Base-by-base conservation (phyloP, 306 rosid genomes). In the Ziziphus jujuba region DNA sequence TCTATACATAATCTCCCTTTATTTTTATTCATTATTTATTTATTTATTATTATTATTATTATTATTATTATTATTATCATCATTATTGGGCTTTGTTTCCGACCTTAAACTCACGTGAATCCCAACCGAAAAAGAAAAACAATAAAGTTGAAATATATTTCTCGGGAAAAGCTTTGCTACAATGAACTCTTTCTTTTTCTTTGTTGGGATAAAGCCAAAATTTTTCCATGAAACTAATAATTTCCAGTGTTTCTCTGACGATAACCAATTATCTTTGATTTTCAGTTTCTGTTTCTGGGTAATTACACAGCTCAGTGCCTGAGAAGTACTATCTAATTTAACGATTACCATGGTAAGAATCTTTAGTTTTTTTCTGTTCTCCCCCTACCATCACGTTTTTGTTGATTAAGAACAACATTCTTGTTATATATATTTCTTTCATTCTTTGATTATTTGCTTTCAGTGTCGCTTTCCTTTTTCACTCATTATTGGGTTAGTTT, bases 401-500 rank as follows among this genome's bases (percentile, higher is more conserved):
- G 15, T 50, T 19, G 22, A 20, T 19, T 50, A 5, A 50, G 20
- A 7, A 3, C 7, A 50, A 50, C 7, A 19, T 5, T 1, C 14
- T 9, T 22, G 34, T n/a, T 45, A 14, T n/a, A n/a, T n/a, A n/a
- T n/a, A n/a, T n/a, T 28, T 45, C 13, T 22, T 66, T 43, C 51
- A 50, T 64, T 24, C 5, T 15, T 19, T 48, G 31, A 65, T 28
- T 28, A 28, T 28, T 5, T 50, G 1, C 9, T 66, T 65, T 73
- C 71, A 66, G 82, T 66, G 71, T 13, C 50, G 47, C 44, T 40
- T 33, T 67, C 9, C 22, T 45, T 59, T 40, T 38, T 8, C 55
- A 15, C 38, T 61, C 25, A 31, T 72, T 63, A 56, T 59, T 17
- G 70, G 67, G 63, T 28, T 75, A 36, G 47, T 71, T 70, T 79